phyloP scores from a whole-genome alignment of 495 filamentous ascomycete species.

The Xylaria intraflava region DNA sequence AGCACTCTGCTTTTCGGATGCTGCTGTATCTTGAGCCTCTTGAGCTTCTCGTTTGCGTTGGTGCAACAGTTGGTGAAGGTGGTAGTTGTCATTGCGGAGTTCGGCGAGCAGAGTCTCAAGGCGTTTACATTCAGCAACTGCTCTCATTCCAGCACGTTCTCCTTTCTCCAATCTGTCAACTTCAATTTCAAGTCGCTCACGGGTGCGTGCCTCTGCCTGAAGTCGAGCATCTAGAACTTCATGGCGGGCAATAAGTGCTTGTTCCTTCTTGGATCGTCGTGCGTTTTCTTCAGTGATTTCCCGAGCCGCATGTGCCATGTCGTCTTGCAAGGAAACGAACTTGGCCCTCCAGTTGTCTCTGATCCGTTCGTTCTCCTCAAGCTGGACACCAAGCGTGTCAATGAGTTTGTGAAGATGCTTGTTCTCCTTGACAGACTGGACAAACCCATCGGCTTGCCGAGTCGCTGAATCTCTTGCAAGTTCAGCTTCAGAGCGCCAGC shows the following conservation, averaged over 20 bases:
- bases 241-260: conserved; percentile 64
- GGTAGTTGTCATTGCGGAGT: conserved; percentile 61
- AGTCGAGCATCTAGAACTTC: conserved; percentile 74
- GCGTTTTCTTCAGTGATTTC: conserved; percentile 76
- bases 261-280: conserved; percentile 64
- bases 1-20: conserved; percentile 56
- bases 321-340: conserved; percentile 73
- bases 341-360: conserved; percentile 73
- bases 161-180: conserved; percentile 67
- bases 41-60: conserved; percentile 77
- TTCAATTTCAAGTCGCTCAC: conserved; percentile 73
- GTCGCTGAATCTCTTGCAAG: conserved; percentile 34
- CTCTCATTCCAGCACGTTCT: conserved; percentile 60
- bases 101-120: conserved; percentile 59
- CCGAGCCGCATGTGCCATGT: conserved; percentile 69
- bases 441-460: conserved; percentile 36
- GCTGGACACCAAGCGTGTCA: conserved; percentile 61
- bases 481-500: conserved; percentile 46
- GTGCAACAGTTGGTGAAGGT: conserved; percentile 56
- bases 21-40: conserved; percentile 69
- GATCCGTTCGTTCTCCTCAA: conserved; percentile 75
- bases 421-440: conserved; percentile 36
- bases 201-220: conserved; percentile 66
- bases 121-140: conserved; percentile 50
- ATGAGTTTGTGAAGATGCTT: conserved; percentile 57